phyloP scores from a whole-genome alignment of 2,329 filamentous ascomycete species.

The Samsoniella hepiali region DNA sequence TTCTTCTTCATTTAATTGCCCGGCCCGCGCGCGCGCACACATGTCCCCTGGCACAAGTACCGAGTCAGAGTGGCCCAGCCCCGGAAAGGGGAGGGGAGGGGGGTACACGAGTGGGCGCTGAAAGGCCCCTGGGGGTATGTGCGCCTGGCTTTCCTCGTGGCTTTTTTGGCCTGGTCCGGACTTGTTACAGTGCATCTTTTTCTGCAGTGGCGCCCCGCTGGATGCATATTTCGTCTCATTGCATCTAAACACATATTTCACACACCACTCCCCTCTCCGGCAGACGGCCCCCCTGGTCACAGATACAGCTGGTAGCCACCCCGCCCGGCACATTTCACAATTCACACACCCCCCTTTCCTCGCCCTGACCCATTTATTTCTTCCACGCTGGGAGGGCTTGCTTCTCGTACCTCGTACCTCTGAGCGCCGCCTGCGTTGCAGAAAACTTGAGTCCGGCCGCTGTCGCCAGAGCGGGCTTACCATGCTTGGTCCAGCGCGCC shows the following conservation, averaged over 20 bases:
- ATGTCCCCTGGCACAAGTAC: background rate
- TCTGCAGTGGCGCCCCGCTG: conserved; percentile 8
- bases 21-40: background rate
- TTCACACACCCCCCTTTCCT: background rate
- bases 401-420: conserved; percentile 8
- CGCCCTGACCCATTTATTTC: background rate
- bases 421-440: background rate
- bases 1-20: conserved; percentile 4
- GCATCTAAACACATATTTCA: background rate
- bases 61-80: conserved; percentile 3
- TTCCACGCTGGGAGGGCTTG: background rate
- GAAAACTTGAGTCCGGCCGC: background rate
- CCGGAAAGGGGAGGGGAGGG: background rate
- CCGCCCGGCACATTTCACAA: background rate
- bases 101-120: background rate
- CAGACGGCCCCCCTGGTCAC: background rate
- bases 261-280: background rate
- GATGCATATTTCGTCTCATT: background rate
- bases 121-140: background rate
- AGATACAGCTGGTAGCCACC: background rate
- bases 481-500: background rate
- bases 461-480: conserved; percentile 5
- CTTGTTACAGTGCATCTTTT: background rate
- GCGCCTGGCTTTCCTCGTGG: conserved; percentile 13
- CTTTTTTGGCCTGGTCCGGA: background rate